phyloP scores from a whole-genome alignment of 768 basidiomycete species.

The Xanthoconium purpureum region DNA sequence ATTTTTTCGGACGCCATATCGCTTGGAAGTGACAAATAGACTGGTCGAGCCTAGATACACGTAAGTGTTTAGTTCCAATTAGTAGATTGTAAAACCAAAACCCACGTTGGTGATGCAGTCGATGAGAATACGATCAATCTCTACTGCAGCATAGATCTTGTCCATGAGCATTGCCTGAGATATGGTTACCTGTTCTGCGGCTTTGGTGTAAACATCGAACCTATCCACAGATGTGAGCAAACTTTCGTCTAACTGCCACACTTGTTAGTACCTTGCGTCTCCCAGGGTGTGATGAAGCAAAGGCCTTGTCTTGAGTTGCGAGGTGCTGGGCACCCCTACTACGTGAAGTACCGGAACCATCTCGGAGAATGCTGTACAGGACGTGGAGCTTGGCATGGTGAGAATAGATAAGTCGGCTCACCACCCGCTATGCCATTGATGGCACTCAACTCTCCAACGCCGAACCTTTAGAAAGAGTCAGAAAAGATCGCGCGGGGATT shows the following conservation, averaged over 20 bases:
- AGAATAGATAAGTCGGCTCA: constrained; percentile 19
- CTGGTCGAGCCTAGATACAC: constrained; percentile 64
- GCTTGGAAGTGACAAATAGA: constrained; percentile 84
- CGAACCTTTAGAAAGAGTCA: constrained; percentile 51
- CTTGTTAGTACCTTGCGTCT: constrained; percentile 56
- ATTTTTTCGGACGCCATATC: constrained; percentile 59
- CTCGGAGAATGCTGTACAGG: constrained; percentile 65
- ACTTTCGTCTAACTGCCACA: background rate
- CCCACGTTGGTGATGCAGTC: constrained; percentile 59
- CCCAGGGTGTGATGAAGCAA: constrained; percentile 89
- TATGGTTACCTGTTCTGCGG: constrained; percentile 70
- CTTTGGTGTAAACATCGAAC: constrained; percentile 77
- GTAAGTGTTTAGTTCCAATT: background rate
- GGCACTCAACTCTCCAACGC: constrained; percentile 91
- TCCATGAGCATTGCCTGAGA: constrained; percentile 60
- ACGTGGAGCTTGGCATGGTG: background rate
- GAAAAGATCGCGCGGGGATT: background rate
- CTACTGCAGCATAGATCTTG: constrained; percentile 52
- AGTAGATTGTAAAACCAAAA: constrained; percentile 4
- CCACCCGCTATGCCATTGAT: constrained; percentile 82
- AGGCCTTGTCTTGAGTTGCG: constrained; percentile 66
- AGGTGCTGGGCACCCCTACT: constrained; percentile 76
- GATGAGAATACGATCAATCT: constrained; percentile 77
- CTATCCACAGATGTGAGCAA: constrained; percentile 32
- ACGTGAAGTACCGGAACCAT: constrained; percentile 89